phyloP scores from a whole-genome alignment of 306 rosid genomes.

The Carpinus viminea region DNA sequence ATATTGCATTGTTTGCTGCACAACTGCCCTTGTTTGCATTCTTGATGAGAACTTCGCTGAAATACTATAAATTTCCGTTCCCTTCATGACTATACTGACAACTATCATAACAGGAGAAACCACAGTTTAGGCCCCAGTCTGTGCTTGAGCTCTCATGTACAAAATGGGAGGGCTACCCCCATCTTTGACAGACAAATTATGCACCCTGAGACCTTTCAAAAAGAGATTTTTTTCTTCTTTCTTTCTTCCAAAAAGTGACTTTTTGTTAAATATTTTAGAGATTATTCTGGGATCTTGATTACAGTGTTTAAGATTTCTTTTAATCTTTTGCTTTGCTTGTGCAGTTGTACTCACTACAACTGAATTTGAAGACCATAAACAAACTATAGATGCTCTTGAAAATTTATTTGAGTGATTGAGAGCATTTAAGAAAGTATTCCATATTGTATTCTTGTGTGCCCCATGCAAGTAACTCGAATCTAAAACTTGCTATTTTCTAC shows the following conservation, averaged over 20 bases:
- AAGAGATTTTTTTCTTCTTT: too few relatives aligned
- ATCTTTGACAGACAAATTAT: too few relatives aligned
- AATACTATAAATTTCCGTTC: too few relatives aligned
- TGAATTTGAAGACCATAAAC: neutral
- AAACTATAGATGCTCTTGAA: neutral
- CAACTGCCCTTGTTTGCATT: too few relatives aligned
- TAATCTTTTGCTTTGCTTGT: too few relatives aligned
- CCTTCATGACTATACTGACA: neutral
- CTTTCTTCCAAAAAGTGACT: too few relatives aligned
- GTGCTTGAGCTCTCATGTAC: neutral
- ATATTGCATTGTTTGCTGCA: neutral
- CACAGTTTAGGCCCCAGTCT: neutral
- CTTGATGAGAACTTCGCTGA: neutral
- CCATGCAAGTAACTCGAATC: neutral
- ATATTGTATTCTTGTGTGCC: neutral
- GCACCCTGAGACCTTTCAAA: too few relatives aligned
- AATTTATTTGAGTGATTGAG: neutral
- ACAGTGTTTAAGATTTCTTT: neutral
- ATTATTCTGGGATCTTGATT: too few relatives aligned
- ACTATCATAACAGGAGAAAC: neutral
- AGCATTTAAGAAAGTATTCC: neutral
- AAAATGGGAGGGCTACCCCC: neutral
- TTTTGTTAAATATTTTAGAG: too few relatives aligned
- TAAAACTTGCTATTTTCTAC: neutral
- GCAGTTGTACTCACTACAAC: neutral